Percentiles rank a stretch among this genome's conserved stretches.
These are phyloP conservation scores for Euphorbia celastroides DNA, from an alignment of 441 rosid genomes.

Conservation along the genomic window DNA sequence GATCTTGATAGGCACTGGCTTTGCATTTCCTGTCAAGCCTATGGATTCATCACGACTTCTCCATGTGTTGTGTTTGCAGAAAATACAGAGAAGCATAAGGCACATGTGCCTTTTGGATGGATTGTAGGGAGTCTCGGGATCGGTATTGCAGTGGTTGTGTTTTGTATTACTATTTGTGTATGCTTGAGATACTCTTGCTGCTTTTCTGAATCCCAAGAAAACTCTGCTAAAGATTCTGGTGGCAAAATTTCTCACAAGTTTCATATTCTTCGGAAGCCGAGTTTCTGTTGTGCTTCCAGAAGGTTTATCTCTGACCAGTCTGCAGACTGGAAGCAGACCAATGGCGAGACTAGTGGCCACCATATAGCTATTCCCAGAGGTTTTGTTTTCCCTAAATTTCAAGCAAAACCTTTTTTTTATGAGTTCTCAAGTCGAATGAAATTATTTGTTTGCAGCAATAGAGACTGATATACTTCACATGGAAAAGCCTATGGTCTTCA, in stretches of 20 bases:
- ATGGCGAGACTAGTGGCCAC: conserved; percentile 58
- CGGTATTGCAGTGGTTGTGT: conserved; percentile 51
- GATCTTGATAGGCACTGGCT: no score
- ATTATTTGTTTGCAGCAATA: conserved; percentile 47
- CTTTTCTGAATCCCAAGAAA: conserved; percentile 31
- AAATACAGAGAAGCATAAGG: conserved; percentile 38
- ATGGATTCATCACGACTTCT: no score
- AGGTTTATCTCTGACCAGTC: conserved; percentile 73
- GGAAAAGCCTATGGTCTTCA: conserved; percentile 85
- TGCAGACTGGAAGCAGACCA: conserved; percentile 57
- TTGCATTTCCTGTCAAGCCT: no score
- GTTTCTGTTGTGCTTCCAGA: conserved; percentile 87
- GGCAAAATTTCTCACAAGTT: conserved; percentile 58
- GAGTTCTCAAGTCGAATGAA: no score
- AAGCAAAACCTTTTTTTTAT: no score
- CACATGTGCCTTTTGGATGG: conserved; percentile 71
- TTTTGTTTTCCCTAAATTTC: conserved; percentile 15
- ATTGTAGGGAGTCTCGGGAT: conserved; percentile 72
- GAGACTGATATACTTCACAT: conserved; percentile 64
- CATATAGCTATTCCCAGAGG: conserved; percentile 71
- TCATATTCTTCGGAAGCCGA: conserved; percentile 80
- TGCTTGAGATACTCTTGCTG: conserved; percentile 60
- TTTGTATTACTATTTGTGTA: conserved; percentile 44
- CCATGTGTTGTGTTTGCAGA: conserved; percentile 53
- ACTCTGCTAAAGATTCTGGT: conserved; percentile 34